Conservation (phyloP, 2,329 filamentous ascomycete species). For the Myriangium duriaei region DNA sequence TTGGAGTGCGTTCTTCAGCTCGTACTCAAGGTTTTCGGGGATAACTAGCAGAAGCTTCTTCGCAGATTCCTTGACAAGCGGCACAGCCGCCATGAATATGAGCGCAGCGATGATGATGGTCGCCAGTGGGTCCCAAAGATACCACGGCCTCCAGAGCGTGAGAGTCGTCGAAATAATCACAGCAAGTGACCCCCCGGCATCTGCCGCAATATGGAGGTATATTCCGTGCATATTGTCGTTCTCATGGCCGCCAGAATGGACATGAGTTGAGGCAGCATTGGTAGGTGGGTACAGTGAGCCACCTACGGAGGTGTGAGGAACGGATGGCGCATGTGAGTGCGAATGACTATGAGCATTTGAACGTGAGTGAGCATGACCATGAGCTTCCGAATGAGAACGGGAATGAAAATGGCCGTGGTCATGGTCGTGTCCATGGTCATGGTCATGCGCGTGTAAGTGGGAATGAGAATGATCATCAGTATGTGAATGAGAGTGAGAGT, state of each 20-base stretch:
- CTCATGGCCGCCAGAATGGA: conserved; percentile 46
- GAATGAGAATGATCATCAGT: conserved; percentile 26
- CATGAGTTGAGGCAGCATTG: conserved; percentile 1
- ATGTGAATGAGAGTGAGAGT: conserved; percentile 20
- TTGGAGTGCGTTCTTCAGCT: conserved; percentile 70
- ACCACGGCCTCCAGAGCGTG: conserved; percentile 79
- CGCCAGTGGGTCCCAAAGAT: conserved; percentile 87
- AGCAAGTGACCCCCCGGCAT: conserved; percentile 85
- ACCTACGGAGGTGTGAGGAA: conserved; percentile 10
- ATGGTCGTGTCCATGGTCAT: conserved; percentile 25
- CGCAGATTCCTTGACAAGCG: conserved; percentile 74
- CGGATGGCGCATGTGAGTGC: conserved; percentile 8
- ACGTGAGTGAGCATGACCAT: conserved; percentile 26
- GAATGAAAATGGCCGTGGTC: conserved; percentile 22
- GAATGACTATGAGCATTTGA: conserved; percentile 35
- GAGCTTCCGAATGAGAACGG: conserved; percentile 23
- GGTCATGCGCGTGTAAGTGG: conserved; percentile 46
- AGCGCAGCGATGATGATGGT: conserved; percentile 87
- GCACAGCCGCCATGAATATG: conserved; percentile 84
- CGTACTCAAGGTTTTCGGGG: conserved; percentile 76
- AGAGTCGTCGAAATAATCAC: conserved; percentile 86
- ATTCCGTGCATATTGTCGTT: conserved; percentile 99
- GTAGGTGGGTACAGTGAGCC: conserved; percentile 8
- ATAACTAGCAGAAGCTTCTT: conserved; percentile 73
- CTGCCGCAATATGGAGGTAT: conserved; percentile 87